Percentiles rank a stretch among this genome's conserved stretches.
These are phyloP conservation scores for Elaphomyces granulatus DNA, from an alignment of 495 filamentous ascomycete genomes.

Conservation along the genomic window DNA sequence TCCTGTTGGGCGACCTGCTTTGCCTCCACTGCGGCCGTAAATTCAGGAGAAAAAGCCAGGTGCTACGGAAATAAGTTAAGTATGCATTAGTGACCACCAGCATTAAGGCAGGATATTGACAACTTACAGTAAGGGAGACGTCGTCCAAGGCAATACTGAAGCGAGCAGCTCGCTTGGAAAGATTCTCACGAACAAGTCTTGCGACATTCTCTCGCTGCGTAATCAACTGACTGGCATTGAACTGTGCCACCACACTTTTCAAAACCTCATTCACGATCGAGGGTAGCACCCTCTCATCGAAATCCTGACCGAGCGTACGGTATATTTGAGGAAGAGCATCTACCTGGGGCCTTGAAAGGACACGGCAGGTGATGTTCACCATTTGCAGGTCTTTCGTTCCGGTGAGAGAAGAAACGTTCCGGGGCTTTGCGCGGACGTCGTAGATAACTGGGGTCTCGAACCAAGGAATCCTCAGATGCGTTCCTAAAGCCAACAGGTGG, in stretches of 20 bases:
- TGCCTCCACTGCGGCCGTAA: conserved; percentile 95
- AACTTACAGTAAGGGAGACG: conserved; percentile 83
- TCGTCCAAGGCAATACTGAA: conserved; percentile 98
- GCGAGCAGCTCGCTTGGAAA: conserved; percentile 75
- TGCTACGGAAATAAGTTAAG: conserved; percentile 62
- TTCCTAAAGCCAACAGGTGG: conserved; percentile 43
- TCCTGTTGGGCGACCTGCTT: conserved; percentile 99
- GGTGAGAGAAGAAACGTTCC: conserved; percentile 92
- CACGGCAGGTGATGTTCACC: conserved; percentile 99
- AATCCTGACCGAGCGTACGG: conserved; percentile 87
- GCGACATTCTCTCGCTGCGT: conserved; percentile 97
- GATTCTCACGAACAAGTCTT: conserved; percentile 78
- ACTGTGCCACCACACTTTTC: conserved; percentile 97
- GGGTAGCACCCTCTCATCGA: conserved; percentile 90
- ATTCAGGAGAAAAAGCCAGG: conserved; percentile 97
- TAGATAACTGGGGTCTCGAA: conserved; percentile 93
- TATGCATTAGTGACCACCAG: no score
- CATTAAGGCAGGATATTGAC: not conserved
- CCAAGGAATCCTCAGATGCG: conserved; percentile 88
- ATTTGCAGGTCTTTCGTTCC: conserved; percentile 99
- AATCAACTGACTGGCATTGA: conserved; percentile 96
- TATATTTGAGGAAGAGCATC: conserved; percentile 91
- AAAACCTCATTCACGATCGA: conserved; percentile 98
- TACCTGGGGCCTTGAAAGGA: conserved; percentile 79
- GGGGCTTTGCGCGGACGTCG: conserved; percentile 93